Base-by-base conservation (phyloP, 2,329 filamentous ascomycete species). In the Metarhizium brunneum region DNA sequence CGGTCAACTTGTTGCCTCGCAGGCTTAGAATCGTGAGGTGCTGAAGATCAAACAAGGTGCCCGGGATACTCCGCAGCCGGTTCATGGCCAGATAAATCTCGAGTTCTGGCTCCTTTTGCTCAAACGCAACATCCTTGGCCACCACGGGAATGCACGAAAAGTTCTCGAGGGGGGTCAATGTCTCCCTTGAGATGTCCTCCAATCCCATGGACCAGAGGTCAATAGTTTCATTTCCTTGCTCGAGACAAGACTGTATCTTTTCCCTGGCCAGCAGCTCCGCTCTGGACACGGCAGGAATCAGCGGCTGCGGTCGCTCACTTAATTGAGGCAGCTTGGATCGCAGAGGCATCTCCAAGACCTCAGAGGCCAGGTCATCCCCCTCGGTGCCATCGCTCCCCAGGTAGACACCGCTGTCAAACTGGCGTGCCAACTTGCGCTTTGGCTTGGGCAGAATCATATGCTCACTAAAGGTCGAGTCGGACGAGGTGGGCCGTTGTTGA, bases 401-500 rank as follows among this genome's bases (percentile, higher is more conserved):
- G 70, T 79, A 90, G 3, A 90, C 79, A 52, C 84, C 85, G 66
- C 85, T 88, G 68, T 90, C 87, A 56, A 80, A 71, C 60, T 86
- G 81, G 53, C 83, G 76, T 62, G 76, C 72, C 54, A 87, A 73
- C 14, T 74, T 74, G 43, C 82, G 75, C 40, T 79, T 84, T 14
- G 66, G 66, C 62, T 71, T 73, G 25, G 68, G 68, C 55, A 63
- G 63, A 32, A 66, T 66, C 30, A 64, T 58, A 20, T 65, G 63
- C 13, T 79, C 76, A 47, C 71, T 68, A 56, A 77, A 74, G 7
- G 72, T 67, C 1, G 76, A 76, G 59, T 80, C 78, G 1, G 76
- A 75, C 6, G 77, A 79, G 3, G 66, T 69, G n/a, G 73, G 77
- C 45, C 76, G 76, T 64, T 85, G 83, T 57, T 80, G 78, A 66